Base-by-base conservation (phyloP, 108 stramenopile genomes). In the Cyclotella choctawhatcheeana region DNA sequence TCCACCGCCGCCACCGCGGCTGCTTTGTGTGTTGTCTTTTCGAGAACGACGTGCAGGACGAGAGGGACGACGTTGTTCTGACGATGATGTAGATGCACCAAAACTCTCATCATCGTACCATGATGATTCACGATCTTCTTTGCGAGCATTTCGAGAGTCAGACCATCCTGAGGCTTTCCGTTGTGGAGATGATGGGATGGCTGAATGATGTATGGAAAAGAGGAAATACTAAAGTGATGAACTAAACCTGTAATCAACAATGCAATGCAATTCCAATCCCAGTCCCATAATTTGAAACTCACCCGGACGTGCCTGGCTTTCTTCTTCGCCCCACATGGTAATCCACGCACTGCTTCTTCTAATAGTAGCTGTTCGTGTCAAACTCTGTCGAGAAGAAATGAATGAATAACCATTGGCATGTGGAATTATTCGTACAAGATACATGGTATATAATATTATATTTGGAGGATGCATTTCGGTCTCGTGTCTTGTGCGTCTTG, bases 261-360 rank as follows among this genome's bases (percentile, higher is more conserved):
- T n/a, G n/a, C n/a, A n/a, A n/a, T n/a, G n/a, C n/a, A n/a, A n/a
- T n/a, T n/a, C n/a, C n/a, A n/a, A n/a, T n/a, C n/a, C n/a, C n/a
- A n/a, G n/a, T n/a, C n/a, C n/a, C n/a, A n/a, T n/a, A n/a, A n/a
- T 6, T 5, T 56, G 2, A 12, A 56, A 56, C 55, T 56, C 27
- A 56, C 55, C 55, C 14, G 55, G 30, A 56, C 29, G 51, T 1
- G 24, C 20, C 10, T 10, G 13, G 12, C 29, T 1, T 13, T 56
- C 55, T 31, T 56, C 55, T 30, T 56, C 55, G 31, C 55, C 55
- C 55, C 55, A 56, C 55, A 56, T 56, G 1, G 29, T 10, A 10
- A 56, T 56, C 55, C 55, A 56, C 14, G 29, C 55, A 12, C 30
- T 56, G 27, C 5, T 30, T 56, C 55, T 29, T 14, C 10, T 31